phyloP scores from a whole-genome alignment of 73 alveolate genomes.

The Paramecium sonneborni region DNA sequence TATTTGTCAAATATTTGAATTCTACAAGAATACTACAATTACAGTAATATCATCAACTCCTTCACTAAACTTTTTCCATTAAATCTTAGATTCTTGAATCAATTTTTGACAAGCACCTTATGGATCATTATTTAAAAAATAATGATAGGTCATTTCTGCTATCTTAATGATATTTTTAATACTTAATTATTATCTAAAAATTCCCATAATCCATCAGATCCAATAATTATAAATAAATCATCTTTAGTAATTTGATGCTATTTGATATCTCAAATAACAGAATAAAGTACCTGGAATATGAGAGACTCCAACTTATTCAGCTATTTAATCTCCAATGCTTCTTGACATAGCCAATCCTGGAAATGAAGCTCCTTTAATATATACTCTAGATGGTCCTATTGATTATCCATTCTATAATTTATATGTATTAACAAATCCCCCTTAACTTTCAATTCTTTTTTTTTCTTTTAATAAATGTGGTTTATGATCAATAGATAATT shows the following conservation, averaged over 20 bases:
- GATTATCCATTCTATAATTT: slow-evolving; percentile 57
- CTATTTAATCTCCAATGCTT: slow-evolving; percentile 73
- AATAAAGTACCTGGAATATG: background rate
- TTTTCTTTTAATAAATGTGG: background rate
- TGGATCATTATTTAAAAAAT: background rate
- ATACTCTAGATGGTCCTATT: slow-evolving; percentile 77
- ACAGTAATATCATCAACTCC: slow-evolving; percentile 34
- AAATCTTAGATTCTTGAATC: background rate
- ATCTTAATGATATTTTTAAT: background rate
- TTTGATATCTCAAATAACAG: background rate
- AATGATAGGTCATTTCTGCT: background rate
- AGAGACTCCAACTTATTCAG: slow-evolving; percentile 69
- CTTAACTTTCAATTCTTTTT: background rate
- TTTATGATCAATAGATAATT: slow-evolving; percentile 54
- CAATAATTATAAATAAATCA: slow-evolving; percentile 26
- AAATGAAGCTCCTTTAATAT: slow-evolving; percentile 62
- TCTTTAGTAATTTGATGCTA: slow-evolving; percentile 55
- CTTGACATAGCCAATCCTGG: slow-evolving; percentile 81
- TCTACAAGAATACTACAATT: too few species aligned
- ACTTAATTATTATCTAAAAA: background rate
- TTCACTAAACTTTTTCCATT: slow-evolving; percentile 18
- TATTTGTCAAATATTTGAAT: too few species aligned
- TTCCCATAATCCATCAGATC: slow-evolving; percentile 57
- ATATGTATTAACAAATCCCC: slow-evolving; percentile 35
- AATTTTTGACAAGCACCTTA: background rate